Evolutionary conservation across 192 early-diverging fungal genomes (phyloP).

Genomic region (Fimicolochytrium jonesii): DNA sequence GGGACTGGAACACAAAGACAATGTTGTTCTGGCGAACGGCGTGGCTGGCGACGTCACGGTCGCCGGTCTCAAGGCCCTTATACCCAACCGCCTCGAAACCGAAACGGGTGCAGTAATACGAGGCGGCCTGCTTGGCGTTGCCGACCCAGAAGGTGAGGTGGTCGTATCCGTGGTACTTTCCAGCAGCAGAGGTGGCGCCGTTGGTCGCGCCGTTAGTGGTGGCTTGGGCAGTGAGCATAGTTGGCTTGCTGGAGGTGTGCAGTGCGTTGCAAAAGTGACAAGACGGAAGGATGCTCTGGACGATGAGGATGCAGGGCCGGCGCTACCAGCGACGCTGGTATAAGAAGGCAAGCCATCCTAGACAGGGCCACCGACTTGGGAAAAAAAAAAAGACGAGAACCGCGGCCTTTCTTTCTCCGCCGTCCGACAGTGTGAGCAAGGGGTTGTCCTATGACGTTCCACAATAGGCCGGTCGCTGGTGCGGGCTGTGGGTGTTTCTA

Average conservation of each 20-base stretch:
- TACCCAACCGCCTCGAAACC: slow-evolving; percentile 93
- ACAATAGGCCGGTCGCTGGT: too few species aligned
- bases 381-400: too few species aligned
- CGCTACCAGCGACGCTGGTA: too few species aligned
- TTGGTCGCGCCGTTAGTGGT: too few species aligned
- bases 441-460: too few species aligned
- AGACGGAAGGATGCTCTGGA: background rate
- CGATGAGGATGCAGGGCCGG: background rate
- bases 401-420: too few species aligned
- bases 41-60: slow-evolving; percentile 80
- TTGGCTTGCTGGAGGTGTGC: background rate
- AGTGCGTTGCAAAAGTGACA: too few species aligned
- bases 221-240: too few species aligned
- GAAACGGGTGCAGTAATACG: slow-evolving; percentile 87
- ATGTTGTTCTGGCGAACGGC: slow-evolving; percentile 79
- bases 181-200: slow-evolving; percentile 59
- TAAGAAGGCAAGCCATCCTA: too few species aligned
- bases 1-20: slow-evolving; percentile 86
- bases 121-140: slow-evolving; percentile 92
- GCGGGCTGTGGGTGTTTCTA: too few species aligned
- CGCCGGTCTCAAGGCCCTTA: slow-evolving; percentile 92
- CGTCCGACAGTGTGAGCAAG: too few species aligned
- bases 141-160: slow-evolving; percentile 85
- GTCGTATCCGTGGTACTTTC: slow-evolving; percentile 68
- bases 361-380: too few species aligned